A percentile compares a stretch with the other conserved stretches of the same genome.
Evolutionary conservation across 805 yeast genomes (phyloP).

Genomic region (Sugiyamaella lignohabitans): DNA sequence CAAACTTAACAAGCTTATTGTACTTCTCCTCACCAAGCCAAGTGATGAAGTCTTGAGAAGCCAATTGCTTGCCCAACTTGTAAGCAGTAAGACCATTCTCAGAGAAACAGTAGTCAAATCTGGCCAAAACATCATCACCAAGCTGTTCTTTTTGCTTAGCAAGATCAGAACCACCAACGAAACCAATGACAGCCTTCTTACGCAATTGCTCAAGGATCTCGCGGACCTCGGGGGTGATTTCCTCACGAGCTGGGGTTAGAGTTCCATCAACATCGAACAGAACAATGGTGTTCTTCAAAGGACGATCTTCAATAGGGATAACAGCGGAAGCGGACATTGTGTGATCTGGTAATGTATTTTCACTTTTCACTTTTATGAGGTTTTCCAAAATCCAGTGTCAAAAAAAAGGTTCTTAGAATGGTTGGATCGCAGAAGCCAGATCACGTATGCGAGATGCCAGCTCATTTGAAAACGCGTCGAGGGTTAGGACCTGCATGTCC

Average conservation of each 20-base stretch:
- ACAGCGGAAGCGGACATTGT: no score
- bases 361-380: no score
- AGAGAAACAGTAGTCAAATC: constrained; percentile 92
- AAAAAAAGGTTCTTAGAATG: no score
- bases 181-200: constrained; percentile 90
- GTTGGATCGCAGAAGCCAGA: no score
- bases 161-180: constrained; percentile 96
- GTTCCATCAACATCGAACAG: constrained; percentile 98
- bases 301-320: constrained; percentile 70
- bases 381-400: no score
- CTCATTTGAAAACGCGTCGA: no score
- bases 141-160: constrained; percentile 94
- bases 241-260: constrained; percentile 91
- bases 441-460: no score
- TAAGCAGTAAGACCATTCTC: constrained; percentile 98
- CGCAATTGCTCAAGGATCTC: constrained; percentile 66
- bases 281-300: constrained; percentile 65
- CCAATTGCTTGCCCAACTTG: constrained; percentile 79
- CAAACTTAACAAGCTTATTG: constrained; percentile 80
- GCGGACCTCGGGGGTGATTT: constrained; percentile 58
- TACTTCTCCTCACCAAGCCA: constrained; percentile 97
- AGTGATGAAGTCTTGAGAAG: constrained; percentile 86
- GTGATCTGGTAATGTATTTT: no score
- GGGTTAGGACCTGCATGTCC: no score
- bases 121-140: constrained; percentile 65